These are phyloP conservation scores for Calonectria crousiana DNA, from an alignment of 2,329 filamentous ascomycete genomes.

Conservation along the genomic window DNA sequence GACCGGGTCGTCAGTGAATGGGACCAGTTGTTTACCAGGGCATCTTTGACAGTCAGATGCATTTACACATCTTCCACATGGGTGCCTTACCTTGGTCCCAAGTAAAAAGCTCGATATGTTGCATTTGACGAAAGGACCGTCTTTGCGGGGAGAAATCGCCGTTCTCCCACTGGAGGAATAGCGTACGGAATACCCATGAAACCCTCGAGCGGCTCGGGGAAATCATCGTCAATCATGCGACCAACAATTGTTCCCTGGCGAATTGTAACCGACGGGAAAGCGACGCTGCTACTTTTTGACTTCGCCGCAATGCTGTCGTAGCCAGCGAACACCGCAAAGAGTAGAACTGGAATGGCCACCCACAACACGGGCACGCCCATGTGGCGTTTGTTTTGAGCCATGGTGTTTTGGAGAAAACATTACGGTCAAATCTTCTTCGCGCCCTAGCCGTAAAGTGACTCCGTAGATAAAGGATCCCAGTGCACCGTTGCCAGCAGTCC, in stretches of 20 bases:
- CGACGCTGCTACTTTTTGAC: conserved; percentile 13
- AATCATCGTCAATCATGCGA: conserved; percentile 46
- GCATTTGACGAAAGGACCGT: conserved; percentile 43
- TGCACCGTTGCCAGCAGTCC: neutral
- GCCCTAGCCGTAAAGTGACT: neutral
- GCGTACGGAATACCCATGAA: conserved; percentile 64
- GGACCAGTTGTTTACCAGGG: conserved; percentile 46
- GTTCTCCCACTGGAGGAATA: conserved; percentile 55
- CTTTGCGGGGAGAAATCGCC: conserved; percentile 54
- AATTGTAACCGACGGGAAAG: conserved; percentile 40
- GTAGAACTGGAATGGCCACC: conserved; percentile 33
- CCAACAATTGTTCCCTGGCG: conserved; percentile 48
- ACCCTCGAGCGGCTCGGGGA: conserved; percentile 48
- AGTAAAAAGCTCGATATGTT: conserved; percentile 41
- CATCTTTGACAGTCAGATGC: conserved; percentile 37
- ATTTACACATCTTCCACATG: neutral
- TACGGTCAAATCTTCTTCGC: neutral
- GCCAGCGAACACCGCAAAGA: conserved; percentile 27
- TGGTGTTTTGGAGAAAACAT: neutral
- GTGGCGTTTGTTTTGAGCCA: conserved; percentile 27
- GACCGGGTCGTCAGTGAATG: conserved; percentile 46
- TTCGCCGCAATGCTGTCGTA: conserved; percentile 25
- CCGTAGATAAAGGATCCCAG: conserved; percentile 29
- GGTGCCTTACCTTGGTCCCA: conserved; percentile 32
- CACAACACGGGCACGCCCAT: conserved; percentile 26